Evolutionary conservation across 768 basidiomycete species (phyloP).

Genomic region (Termitomyces sp.): DNA sequence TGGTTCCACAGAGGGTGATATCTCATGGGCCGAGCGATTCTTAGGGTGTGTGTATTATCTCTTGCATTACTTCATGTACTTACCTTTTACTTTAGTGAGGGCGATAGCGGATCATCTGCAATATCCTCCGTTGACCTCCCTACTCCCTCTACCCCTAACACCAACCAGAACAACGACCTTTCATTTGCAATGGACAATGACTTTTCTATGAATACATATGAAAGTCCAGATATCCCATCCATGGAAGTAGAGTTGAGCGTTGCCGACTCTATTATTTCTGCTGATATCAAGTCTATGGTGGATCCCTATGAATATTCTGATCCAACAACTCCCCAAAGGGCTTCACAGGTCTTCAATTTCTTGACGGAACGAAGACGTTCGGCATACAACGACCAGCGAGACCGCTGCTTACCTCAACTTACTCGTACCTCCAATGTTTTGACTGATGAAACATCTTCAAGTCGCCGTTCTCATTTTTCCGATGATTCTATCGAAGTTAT

Average conservation of each 20-base stretch:
- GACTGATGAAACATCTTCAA: conserved; percentile 27
- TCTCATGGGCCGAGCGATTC: conserved; percentile 81
- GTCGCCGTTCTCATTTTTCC: conserved; percentile 25
- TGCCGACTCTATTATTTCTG: conserved; percentile 34
- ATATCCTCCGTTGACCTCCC: conserved; percentile 46
- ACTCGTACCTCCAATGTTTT: conserved; percentile 39
- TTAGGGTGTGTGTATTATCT: conserved; percentile 45
- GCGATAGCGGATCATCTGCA: conserved; percentile 36
- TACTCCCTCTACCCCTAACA: conserved; percentile 48
- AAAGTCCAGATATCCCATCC: conserved; percentile 61
- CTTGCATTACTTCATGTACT: background rate
- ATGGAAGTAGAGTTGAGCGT: conserved; percentile 73
- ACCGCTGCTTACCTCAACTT: conserved; percentile 35
- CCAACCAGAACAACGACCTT: conserved; percentile 30
- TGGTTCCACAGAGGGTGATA: conserved; percentile 61
- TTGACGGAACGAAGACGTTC: conserved; percentile 46
- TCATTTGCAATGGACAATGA: conserved; percentile 47
- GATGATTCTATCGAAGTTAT: conserved; percentile 21
- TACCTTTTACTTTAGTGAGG: conserved; percentile 34
- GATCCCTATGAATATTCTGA: conserved; percentile 32
- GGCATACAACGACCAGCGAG: conserved; percentile 26
- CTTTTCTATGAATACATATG: conserved; percentile 34
- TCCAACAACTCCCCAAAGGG: conserved; percentile 57
- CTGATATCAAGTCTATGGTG: conserved; percentile 18
- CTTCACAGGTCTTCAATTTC: conserved; percentile 75